A percentile compares a stretch with the other conserved stretches of the same genome.
These are phyloP conservation scores for Limnomonas spitsbergensis DNA, from an alignment of 139 green algal genomes.

Conservation along the genomic window DNA sequence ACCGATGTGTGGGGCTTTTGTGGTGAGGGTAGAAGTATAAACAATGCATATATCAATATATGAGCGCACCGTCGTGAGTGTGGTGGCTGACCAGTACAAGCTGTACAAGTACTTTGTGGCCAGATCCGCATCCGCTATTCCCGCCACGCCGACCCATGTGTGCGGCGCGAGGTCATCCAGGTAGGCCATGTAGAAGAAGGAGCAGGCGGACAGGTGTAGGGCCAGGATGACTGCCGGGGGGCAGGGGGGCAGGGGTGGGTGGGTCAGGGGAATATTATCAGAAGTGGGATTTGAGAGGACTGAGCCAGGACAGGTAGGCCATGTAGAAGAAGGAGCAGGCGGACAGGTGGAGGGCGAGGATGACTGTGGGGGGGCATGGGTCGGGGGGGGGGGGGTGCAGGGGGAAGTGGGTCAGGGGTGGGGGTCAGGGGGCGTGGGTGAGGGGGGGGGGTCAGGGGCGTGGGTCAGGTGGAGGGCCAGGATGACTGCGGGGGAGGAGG, in stretches of 20 bases:
- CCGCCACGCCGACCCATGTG: constrained; percentile 23
- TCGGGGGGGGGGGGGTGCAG: too few relatives aligned
- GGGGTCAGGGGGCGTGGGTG: too few relatives aligned
- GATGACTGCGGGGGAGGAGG: too few relatives aligned
- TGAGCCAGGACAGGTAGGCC: constrained; percentile 14
- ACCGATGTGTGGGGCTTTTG: constrained; percentile 25
- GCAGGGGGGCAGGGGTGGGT: too few relatives aligned
- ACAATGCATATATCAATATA: too few relatives aligned
- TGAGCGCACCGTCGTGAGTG: constrained; percentile 25
- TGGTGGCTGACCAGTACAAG: constrained; percentile 44
- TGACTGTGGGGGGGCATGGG: constrained; percentile 12
- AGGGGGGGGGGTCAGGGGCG: too few relatives aligned
- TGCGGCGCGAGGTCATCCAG: neutral
- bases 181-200: constrained; percentile 48
- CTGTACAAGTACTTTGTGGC: constrained; percentile 14
- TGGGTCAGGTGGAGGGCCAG: too few relatives aligned
- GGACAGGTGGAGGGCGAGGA: constrained; percentile 37
- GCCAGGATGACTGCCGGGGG: constrained; percentile 23
- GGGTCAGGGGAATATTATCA: too few relatives aligned
- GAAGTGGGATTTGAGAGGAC: too few relatives aligned
- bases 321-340: constrained; percentile 51
- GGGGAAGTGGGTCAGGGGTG: too few relatives aligned
- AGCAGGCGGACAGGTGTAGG: constrained; percentile 41
- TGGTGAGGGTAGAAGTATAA: too few relatives aligned
- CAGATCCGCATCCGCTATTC: neutral